A percentile compares a stretch with the other conserved stretches of the same genome.
Conservation (phyloP, 306 rosid species). For the Ormosia emarginata region DNA sequence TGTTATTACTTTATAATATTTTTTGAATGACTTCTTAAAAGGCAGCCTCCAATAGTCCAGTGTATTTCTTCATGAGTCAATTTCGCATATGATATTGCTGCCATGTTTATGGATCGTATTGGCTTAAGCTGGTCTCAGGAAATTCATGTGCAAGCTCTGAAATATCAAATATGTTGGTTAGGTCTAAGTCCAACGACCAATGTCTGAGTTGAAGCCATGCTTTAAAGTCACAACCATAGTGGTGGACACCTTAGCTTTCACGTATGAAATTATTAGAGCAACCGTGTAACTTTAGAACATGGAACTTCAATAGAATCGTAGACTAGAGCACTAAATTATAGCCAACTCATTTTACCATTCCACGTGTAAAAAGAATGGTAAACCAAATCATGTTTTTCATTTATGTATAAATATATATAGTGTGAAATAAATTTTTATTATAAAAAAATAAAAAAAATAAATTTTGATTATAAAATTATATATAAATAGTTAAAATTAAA, state of each 20-base stretch:
- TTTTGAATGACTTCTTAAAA: background rate
- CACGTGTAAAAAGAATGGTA: background rate
- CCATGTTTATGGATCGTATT: background rate
- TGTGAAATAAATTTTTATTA: no score
- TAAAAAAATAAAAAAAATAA: no score
- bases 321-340: background rate
- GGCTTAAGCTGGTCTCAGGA: background rate
- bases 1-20: background rate
- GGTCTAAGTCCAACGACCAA: conserved; percentile 44
- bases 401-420: no score
- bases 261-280: conserved; percentile 33
- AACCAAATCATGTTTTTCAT: background rate
- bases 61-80: background rate
- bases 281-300: conserved; percentile 22
- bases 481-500: no score
- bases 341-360: background rate
- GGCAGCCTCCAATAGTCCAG: background rate
- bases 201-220: background rate
- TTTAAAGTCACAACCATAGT: conserved; percentile 28
- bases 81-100: background rate
- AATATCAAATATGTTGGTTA: conserved; percentile 20
- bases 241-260: conserved; percentile 44
- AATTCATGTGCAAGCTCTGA: conserved; percentile 18
- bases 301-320: background rate
- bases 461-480: no score